These are phyloP conservation scores for Suhomyces panamericanus DNA, from an alignment of 1,139 yeast genomes.

Conservation along the genomic window DNA sequence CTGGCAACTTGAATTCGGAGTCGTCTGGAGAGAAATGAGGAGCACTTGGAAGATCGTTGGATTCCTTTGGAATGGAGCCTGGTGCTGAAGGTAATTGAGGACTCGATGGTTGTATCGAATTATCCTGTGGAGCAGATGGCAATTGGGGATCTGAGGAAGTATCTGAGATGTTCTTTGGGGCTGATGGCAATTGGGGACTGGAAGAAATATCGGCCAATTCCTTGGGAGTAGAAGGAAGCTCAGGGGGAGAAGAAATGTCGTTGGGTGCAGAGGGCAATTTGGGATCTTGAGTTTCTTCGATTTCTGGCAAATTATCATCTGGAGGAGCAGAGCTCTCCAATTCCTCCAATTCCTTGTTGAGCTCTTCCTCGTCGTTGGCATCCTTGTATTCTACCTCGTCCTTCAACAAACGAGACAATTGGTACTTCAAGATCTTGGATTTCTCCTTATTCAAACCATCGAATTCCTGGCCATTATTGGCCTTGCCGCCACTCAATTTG, in stretches of 20 bases:
- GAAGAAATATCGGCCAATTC: conserved; percentile 2
- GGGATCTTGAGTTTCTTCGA: neutral
- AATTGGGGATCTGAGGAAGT: neutral
- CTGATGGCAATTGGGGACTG: conserved; percentile 13
- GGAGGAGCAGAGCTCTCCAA: conserved; percentile 1
- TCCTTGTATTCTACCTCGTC: conserved; percentile 35
- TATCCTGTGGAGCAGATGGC: conserved; percentile 10
- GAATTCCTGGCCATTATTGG: conserved; percentile 27
- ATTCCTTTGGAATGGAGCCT: neutral
- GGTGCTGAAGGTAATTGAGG: neutral
- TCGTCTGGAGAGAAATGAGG: conserved; percentile 10
- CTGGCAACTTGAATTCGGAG: conserved; percentile 34
- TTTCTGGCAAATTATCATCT: neutral
- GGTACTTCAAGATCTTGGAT: conserved; percentile 40
- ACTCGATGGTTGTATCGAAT: neutral
- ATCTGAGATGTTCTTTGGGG: conserved; percentile 2
- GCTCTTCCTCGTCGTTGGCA: conserved; percentile 28
- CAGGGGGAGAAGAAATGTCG: conserved; percentile 11
- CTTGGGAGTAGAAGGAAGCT: neutral
- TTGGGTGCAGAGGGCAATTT: conserved; percentile 22
- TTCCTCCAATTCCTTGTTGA: conserved; percentile 25
- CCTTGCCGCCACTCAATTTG: conserved; percentile 36
- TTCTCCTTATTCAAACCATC: conserved; percentile 33
- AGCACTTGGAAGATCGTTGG: conserved; percentile 8
- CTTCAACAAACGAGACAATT: conserved; percentile 41